Conservation (phyloP, 306 rosid genomes). For the Benincasa hispida region DNA sequence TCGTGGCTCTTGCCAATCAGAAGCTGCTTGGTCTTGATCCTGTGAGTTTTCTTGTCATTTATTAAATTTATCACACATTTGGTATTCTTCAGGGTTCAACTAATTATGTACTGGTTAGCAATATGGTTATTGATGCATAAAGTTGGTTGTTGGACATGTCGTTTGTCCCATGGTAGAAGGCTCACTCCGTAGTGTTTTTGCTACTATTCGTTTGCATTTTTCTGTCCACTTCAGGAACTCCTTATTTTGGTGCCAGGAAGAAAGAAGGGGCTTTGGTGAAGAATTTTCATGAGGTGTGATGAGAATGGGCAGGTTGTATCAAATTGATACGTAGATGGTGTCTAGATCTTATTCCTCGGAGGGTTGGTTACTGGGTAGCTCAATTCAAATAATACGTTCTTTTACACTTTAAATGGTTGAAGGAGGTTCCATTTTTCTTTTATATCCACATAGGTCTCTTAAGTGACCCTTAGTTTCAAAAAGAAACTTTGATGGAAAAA, state of each 20-base stretch:
- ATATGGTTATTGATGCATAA: not conserved
- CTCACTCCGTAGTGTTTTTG: not conserved
- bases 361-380: not conserved
- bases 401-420: not conserved
- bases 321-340: not conserved
- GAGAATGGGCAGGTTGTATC: not conserved
- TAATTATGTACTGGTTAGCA: not conserved
- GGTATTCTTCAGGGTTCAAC: not conserved
- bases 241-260: not conserved
- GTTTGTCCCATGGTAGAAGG: not conserved
- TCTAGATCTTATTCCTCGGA: not conserved
- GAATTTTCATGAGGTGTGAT: not conserved
- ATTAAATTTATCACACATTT: not conserved
- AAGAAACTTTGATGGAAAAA: not conserved
- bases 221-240: not conserved
- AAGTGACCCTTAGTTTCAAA: not conserved
- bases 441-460: not conserved
- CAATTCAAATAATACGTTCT: not conserved
- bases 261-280: not conserved
- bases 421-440: not conserved
- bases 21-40: conserved; percentile 79
- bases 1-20: conserved; percentile 82
- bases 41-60: conserved; percentile 40
- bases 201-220: not conserved
- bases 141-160: not conserved